Conservation (phyloP, 192 early-diverging fungal genomes). For the Physocladia obscura region DNA sequence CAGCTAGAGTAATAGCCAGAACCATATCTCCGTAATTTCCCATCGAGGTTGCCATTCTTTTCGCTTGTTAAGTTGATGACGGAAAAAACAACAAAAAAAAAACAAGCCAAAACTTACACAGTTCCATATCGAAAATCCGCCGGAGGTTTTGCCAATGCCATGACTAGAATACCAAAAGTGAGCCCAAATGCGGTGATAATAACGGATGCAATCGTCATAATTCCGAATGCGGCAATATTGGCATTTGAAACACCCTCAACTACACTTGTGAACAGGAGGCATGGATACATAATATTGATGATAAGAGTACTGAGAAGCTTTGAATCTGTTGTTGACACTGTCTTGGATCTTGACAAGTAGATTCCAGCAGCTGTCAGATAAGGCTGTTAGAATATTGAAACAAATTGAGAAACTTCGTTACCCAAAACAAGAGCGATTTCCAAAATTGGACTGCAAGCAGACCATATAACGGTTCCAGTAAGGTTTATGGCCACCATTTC, state of each 20-base stretch:
- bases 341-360: neutral
- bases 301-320: constrained; percentile 63
- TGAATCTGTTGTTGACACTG: constrained; percentile 41
- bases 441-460: constrained; percentile 19
- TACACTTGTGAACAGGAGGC: constrained; percentile 35
- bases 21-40: constrained; percentile 37
- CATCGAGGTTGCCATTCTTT: constrained; percentile 28
- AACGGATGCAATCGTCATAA: constrained; percentile 19
- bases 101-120: neutral
- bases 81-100: no score
- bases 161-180: constrained; percentile 1
- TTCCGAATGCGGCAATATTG: constrained; percentile 25
- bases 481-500: neutral
- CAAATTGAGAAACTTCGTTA: neutral
- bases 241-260: constrained; percentile 18
- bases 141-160: constrained; percentile 24
- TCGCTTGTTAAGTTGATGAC: no score
- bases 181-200: constrained; percentile 3
- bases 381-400: neutral
- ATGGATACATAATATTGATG: constrained; percentile 36
- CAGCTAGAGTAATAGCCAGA: constrained; percentile 25
- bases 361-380: constrained; percentile 1
- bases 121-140: constrained; percentile 25
- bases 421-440: constrained; percentile 1
- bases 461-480: neutral